These are phyloP conservation scores for Sesbania bispinosa DNA, from an alignment of 306 rosid genomes.

Conservation along the genomic window DNA sequence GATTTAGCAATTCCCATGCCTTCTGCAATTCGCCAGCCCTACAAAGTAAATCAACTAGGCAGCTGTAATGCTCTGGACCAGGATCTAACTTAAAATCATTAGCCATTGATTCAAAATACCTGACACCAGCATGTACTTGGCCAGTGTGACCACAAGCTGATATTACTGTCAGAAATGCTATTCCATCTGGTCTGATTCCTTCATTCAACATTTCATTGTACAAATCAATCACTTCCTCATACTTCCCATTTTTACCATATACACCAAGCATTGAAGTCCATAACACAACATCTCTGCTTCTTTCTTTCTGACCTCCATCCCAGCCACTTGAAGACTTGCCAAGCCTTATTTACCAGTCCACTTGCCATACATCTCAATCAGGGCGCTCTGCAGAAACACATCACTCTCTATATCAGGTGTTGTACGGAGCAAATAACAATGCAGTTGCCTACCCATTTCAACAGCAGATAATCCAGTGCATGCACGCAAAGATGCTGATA, in stretches of 20 bases:
- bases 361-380: slow-evolving; percentile 81
- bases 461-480: slow-evolving; percentile 63
- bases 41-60: slow-evolving; percentile 74
- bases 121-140: slow-evolving; percentile 57
- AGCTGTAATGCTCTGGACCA: slow-evolving; percentile 65
- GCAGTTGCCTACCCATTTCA: slow-evolving; percentile 66
- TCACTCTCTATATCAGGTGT: slow-evolving; percentile 42
- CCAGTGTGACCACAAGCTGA: slow-evolving; percentile 77
- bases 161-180: slow-evolving; percentile 65
- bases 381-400: slow-evolving; percentile 56
- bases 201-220: slow-evolving; percentile 58
- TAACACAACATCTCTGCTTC: slow-evolving; percentile 54
- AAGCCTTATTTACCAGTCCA: slow-evolving; percentile 60
- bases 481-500: slow-evolving; percentile 60
- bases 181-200: slow-evolving; percentile 62
- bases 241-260: slow-evolving; percentile 60
- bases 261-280: slow-evolving; percentile 84
- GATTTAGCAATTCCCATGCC: slow-evolving; percentile 63
- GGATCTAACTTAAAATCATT: slow-evolving; percentile 58
- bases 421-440: slow-evolving; percentile 47
- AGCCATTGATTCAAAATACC: slow-evolving; percentile 68
- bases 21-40: slow-evolving; percentile 69
- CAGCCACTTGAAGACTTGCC: slow-evolving; percentile 52
- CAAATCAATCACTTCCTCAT: slow-evolving; percentile 51
- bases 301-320: slow-evolving; percentile 40